A percentile compares a stretch with the other conserved stretches of the same genome.
phyloP scores from a whole-genome alignment of 352 stramenopile genomes.

The Globisporangium perplexum region DNA sequence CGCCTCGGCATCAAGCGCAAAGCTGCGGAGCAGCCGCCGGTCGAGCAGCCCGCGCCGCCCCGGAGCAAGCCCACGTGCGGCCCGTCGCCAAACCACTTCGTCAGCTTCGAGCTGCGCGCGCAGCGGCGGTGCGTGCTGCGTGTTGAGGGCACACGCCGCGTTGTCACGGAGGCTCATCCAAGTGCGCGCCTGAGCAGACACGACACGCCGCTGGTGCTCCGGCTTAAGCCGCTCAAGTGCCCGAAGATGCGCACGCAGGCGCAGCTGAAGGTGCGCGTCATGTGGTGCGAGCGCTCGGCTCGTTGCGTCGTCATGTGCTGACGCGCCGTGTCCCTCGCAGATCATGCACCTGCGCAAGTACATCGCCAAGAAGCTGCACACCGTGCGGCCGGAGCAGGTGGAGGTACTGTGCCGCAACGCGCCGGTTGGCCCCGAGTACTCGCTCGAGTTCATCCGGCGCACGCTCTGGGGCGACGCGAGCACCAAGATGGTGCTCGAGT shows the following conservation, averaged over 20 bases:
- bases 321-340: slow-evolving; percentile 11
- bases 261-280: slow-evolving; percentile 30
- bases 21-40: slow-evolving; percentile 9
- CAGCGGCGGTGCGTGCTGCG: slow-evolving; percentile 23
- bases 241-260: slow-evolving; percentile 36
- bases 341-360: slow-evolving; percentile 63
- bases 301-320: not conserved
- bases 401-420: slow-evolving; percentile 47
- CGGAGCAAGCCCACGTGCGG: slow-evolving; percentile 18
- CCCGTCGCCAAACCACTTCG: slow-evolving; percentile 27
- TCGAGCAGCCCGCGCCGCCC: slow-evolving; percentile 6
- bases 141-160: too few species aligned
- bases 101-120: slow-evolving; percentile 41
- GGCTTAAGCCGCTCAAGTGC: slow-evolving; percentile 21
- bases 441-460: slow-evolving; percentile 59
- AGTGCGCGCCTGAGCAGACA: slow-evolving; percentile 5
- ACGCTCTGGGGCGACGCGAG: slow-evolving; percentile 41
- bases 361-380: slow-evolving; percentile 37
- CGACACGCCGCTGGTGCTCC: slow-evolving; percentile 38
- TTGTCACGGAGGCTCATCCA: too few species aligned
- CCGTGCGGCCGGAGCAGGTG: slow-evolving; percentile 36
- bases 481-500: slow-evolving; percentile 53
- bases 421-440: slow-evolving; percentile 48
- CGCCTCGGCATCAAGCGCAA: slow-evolving; percentile 59
- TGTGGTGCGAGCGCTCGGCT: not conserved